Evolutionary conservation across 1,284 basidiomycete species (phyloP), one percentile per base, ranked within the genome.

Genomic region (Dichomitus squalens): DNA sequence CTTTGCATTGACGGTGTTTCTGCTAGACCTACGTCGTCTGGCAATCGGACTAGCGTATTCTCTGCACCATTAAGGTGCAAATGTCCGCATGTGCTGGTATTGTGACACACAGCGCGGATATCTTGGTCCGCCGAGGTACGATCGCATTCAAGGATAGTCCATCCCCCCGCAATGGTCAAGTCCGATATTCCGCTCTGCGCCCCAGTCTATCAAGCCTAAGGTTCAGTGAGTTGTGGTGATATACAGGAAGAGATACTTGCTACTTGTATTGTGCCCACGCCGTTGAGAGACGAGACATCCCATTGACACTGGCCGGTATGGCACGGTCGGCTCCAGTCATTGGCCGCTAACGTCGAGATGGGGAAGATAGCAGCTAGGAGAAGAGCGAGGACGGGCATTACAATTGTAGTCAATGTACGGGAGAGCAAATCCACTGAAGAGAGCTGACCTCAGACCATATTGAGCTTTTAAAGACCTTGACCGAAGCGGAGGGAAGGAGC

Each of bases 131-230:
- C 61, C 2, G 68, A 60, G 44, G 72, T 68, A 4, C 75, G 59
- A 35, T 76, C 68, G 63, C 82, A 84, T 47, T 66, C 71, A 25
- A 81, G 57, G 41, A 84, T 80, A 8, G 74, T 68, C 82, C 82
- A 84, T 31, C 80, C 81, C 16, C 78, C 79, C 4, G 79, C 79
- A 4, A 67, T 44, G 0, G 82, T 83, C 46, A 84, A 77, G 63
- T 85, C 82, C 3, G 80, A 76, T 49, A 84, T 80, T 4, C 77
- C 70, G 21, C 64, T 64, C 0, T 68, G 36, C 0, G 76, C 65
- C 7, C 80, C 80, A 9, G 49, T 40, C 52, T 63, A 41, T 12
- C 16, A 48, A 16, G 33, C 43, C 14, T 38, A 39, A 18, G 55
- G 31, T 51, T 25, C 33, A n/a, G 71, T 76, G 51, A 80, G 79